These are phyloP conservation scores for Trichophyton equinum DNA, from an alignment of 2,329 filamentous ascomycete species.

Conservation along the genomic window DNA sequence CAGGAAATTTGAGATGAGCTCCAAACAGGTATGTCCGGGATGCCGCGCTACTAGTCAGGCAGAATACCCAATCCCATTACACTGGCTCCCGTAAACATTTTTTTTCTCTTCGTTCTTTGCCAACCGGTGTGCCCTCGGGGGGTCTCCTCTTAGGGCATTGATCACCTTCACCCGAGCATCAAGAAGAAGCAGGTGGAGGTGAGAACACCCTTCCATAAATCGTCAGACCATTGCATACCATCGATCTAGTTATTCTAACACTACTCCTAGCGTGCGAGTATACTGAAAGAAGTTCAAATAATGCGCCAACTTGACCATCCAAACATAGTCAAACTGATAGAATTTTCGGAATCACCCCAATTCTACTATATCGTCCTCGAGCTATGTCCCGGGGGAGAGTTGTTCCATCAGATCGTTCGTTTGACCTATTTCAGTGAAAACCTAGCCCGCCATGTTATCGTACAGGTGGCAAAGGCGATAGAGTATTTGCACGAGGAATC, in stretches of 20 bases:
- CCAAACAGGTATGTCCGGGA: slow-evolving; percentile 68
- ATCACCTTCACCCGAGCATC: slow-evolving; percentile 91
- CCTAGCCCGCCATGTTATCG: slow-evolving; percentile 83
- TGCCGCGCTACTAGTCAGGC: slow-evolving; percentile 3
- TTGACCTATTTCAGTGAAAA: slow-evolving; percentile 98
- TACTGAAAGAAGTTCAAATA: slow-evolving; percentile 95
- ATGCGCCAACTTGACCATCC: slow-evolving; percentile 96
- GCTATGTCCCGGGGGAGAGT: slow-evolving; percentile 83
- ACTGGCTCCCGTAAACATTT: neutral
- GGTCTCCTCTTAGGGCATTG: slow-evolving; percentile 58
- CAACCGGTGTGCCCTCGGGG: slow-evolving; percentile 4
- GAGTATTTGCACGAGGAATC: slow-evolving; percentile 90
- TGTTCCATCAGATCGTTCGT: slow-evolving; percentile 97
- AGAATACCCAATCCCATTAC: neutral
- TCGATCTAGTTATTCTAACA: slow-evolving; percentile 8
- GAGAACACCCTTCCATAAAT: slow-evolving; percentile 42
- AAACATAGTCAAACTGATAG: slow-evolving; percentile 86
- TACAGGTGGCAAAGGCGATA: slow-evolving; percentile 86
- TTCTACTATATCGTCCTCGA: slow-evolving; percentile 98
- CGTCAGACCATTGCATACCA: slow-evolving; percentile 19
- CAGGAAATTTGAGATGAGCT: slow-evolving; percentile 98
- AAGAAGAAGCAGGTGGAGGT: slow-evolving; percentile 84
- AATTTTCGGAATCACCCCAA: slow-evolving; percentile 84
- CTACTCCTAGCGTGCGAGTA: slow-evolving; percentile 52
- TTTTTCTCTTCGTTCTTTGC: slow-evolving; percentile 10